Evolutionary conservation across 257 asterid species (phyloP).

Genomic region (Solanum dulcamara): DNA sequence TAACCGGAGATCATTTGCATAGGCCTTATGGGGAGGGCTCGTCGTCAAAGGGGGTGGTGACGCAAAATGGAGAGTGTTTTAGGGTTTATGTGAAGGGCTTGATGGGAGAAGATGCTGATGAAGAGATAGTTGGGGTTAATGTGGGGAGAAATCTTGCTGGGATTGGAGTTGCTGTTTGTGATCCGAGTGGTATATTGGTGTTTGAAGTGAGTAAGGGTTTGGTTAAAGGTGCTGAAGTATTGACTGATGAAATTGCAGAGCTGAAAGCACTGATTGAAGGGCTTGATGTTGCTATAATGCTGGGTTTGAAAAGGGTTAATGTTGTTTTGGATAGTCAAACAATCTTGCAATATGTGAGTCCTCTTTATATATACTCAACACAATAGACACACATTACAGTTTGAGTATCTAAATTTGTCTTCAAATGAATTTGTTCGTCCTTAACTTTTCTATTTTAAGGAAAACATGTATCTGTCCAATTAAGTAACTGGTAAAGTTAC

Average conservation of each 20-base stretch:
- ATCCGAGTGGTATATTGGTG: slow-evolving; percentile 31
- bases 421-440: background rate
- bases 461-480: background rate
- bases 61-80: slow-evolving; percentile 1
- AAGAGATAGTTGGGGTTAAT: slow-evolving; percentile 4
- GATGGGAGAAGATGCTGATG: slow-evolving; percentile 3
- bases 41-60: background rate
- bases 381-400: background rate
- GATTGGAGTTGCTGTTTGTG: slow-evolving; percentile 54
- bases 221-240: slow-evolving; percentile 4
- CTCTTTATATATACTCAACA: too few species aligned
- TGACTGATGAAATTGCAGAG: slow-evolving; percentile 15
- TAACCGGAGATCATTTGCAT: slow-evolving; percentile 16
- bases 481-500: too few species aligned
- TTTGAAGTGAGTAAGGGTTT: slow-evolving; percentile 43
- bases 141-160: background rate
- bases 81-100: slow-evolving; percentile 50
- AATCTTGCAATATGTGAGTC: slow-evolving; percentile 35
- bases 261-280: slow-evolving; percentile 44
- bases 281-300: slow-evolving; percentile 28
- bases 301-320: slow-evolving; percentile 32
- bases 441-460: background rate
- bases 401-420: background rate
- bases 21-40: slow-evolving; percentile 38
- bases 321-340: slow-evolving; percentile 16